Conservation (phyloP, 1,284 basidiomycete genomes). For the Cryptococcus sp. region DNA sequence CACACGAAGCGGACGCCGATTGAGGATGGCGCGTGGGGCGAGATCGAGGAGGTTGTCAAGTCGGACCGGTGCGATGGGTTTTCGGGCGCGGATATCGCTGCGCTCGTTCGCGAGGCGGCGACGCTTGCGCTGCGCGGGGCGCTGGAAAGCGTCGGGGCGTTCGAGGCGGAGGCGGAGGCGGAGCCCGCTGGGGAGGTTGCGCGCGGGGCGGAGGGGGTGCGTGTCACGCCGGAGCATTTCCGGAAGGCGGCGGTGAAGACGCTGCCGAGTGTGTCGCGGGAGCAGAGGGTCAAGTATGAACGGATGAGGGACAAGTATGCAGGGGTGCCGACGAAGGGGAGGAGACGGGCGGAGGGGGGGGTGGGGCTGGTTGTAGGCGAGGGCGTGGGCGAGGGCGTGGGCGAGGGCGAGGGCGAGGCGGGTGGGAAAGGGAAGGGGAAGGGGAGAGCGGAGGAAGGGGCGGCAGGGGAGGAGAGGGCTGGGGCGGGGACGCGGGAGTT, state of each 20-base stretch:
- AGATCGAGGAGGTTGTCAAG: constrained; percentile 38
- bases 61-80: constrained; percentile 72
- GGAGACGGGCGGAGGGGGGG: constrained; percentile 20
- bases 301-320: constrained; percentile 73
- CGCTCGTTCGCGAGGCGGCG: constrained; percentile 84
- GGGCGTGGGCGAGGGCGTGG: not conserved
- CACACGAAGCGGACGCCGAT: constrained; percentile 70
- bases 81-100: constrained; percentile 83
- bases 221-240: constrained; percentile 64
- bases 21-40: constrained; percentile 47
- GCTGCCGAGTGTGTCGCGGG: constrained; percentile 74
- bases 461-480: not conserved
- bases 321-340: constrained; percentile 55
- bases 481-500: not conserved
- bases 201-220: constrained; percentile 41
- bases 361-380: not conserved
- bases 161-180: constrained; percentile 54
- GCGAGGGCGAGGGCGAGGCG: too few relatives aligned
- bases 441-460: not conserved
- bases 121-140: constrained; percentile 73
- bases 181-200: constrained; percentile 18
- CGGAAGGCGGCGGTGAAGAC: constrained; percentile 73
- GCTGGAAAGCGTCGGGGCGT: constrained; percentile 60
- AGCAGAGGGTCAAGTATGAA: constrained; percentile 80
- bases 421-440: not conserved